phyloP scores from a whole-genome alignment of 2,329 filamentous ascomycete species.

The Calonectria pteridis region DNA sequence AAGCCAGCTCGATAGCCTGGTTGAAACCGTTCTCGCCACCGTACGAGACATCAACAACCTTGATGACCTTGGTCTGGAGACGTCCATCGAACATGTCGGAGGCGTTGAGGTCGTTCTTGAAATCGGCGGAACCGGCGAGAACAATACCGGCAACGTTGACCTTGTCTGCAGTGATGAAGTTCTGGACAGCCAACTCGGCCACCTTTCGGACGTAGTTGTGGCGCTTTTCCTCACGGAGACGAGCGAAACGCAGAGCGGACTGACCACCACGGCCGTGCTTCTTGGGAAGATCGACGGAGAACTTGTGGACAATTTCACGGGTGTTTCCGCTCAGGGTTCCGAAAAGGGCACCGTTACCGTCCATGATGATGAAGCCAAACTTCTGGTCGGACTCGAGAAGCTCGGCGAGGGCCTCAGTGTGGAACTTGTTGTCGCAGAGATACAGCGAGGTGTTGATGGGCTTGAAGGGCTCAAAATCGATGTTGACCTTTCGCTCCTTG shows the following conservation, averaged over 20 bases:
- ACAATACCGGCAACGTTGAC: conserved; percentile 97
- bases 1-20: conserved; percentile 95
- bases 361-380: conserved; percentile 99
- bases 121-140: conserved; percentile 96
- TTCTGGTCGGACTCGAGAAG: conserved; percentile 98
- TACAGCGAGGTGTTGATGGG: conserved; percentile 99
- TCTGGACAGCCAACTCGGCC: conserved; percentile 96
- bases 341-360: conserved; percentile 97
- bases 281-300: conserved; percentile 98
- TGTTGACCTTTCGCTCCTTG: conserved; percentile 99
- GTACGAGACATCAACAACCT: conserved; percentile 98
- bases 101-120: conserved; percentile 99
- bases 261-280: conserved; percentile 99
- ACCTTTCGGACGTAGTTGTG: conserved; percentile 99
- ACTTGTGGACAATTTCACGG: conserved; percentile 96
- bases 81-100: conserved; percentile 97
- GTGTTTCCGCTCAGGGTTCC: conserved; percentile 98
- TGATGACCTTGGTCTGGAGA: conserved; percentile 95
- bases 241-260: conserved; percentile 98
- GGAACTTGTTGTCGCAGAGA: conserved; percentile 99
- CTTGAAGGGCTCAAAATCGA: conserved; percentile 99
- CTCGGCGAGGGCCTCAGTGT: conserved; percentile 96
- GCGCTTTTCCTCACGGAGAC: conserved; percentile 99
- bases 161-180: conserved; percentile 98
- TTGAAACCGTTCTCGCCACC: conserved; percentile 99